phyloP scores from a whole-genome alignment of 192 early-diverging fungal species.

The Mortierella claussenii region DNA sequence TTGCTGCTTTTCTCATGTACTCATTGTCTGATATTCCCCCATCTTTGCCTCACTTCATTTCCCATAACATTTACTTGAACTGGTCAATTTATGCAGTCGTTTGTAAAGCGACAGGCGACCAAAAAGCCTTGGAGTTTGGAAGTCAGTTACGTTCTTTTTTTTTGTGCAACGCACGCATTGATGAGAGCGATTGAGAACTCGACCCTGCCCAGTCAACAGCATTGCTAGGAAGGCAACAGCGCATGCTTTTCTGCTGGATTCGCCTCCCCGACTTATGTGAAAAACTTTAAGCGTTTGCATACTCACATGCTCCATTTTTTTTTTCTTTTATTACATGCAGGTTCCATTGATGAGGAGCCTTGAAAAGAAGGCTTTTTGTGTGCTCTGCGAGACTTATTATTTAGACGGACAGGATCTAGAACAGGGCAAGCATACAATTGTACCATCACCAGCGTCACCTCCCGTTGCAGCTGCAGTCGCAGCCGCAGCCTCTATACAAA shows the following conservation, averaged over 20 bases:
- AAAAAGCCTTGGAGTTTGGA: too few species aligned
- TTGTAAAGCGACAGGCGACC: too few species aligned
- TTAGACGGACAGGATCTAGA: slow-evolving; percentile 1
- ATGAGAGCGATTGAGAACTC: too few species aligned
- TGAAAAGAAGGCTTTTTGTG: slow-evolving; percentile 40
- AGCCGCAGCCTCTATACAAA: too few species aligned
- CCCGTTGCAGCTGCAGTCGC: neutral
- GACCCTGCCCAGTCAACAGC: too few species aligned
- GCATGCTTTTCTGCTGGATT: too few species aligned
- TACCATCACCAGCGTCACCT: neutral
- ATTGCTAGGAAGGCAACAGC: too few species aligned
- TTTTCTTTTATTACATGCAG: slow-evolving; percentile 6
- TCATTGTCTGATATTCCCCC: neutral
- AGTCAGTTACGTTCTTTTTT: too few species aligned
- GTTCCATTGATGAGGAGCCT: slow-evolving; percentile 40
- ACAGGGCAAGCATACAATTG: slow-evolving; percentile 8
- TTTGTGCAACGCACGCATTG: too few species aligned
- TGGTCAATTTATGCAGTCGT: too few species aligned
- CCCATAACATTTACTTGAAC: too few species aligned
- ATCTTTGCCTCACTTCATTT: slow-evolving; percentile 1
- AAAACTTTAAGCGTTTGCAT: neutral
- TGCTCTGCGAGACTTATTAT: slow-evolving; percentile 22
- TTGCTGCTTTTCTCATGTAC: neutral
- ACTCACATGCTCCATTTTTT: slow-evolving; percentile 7
- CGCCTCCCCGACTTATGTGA: too few species aligned